phyloP scores from a whole-genome alignment of 2,329 filamentous ascomycete species.

The Colletotrichum sp. region DNA sequence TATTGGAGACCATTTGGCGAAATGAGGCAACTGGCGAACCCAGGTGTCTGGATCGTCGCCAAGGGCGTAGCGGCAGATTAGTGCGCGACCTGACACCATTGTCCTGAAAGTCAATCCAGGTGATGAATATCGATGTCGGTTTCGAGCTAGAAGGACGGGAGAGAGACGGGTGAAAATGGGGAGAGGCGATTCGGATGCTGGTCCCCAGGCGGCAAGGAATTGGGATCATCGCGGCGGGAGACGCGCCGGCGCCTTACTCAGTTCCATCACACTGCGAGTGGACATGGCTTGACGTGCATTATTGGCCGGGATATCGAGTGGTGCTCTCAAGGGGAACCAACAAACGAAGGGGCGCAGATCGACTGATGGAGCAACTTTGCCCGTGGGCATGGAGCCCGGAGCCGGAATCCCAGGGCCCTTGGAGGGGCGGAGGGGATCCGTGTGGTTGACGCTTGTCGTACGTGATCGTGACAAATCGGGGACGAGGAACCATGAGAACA shows the following conservation, averaged over 20 bases:
- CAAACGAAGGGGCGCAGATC: background rate
- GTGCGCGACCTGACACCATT: background rate
- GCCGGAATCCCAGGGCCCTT: background rate
- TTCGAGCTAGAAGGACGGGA: background rate
- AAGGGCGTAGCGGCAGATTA: background rate
- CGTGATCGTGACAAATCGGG: background rate
- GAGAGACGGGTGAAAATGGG: background rate
- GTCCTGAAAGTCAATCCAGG: background rate
- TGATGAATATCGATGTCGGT: background rate
- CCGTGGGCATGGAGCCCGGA: background rate
- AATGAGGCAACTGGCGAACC: slow-evolving; percentile 12
- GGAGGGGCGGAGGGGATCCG: background rate
- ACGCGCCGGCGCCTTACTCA: background rate
- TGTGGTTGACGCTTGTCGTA: background rate
- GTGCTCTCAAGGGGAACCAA: background rate
- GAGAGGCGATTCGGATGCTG: background rate
- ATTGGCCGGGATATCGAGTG: background rate
- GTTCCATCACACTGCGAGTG: background rate
- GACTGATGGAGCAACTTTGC: background rate
- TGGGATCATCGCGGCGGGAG: background rate
- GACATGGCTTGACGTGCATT: background rate
- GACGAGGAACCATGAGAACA: background rate
- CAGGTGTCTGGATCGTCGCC: background rate
- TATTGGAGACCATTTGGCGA: slow-evolving; percentile 18
- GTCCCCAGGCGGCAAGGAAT: background rate